A percentile compares a stretch with the other conserved stretches of the same genome.
These are phyloP conservation scores for Sclerospora graminicola DNA, from an alignment of 352 stramenopile species.

Conservation along the genomic window DNA sequence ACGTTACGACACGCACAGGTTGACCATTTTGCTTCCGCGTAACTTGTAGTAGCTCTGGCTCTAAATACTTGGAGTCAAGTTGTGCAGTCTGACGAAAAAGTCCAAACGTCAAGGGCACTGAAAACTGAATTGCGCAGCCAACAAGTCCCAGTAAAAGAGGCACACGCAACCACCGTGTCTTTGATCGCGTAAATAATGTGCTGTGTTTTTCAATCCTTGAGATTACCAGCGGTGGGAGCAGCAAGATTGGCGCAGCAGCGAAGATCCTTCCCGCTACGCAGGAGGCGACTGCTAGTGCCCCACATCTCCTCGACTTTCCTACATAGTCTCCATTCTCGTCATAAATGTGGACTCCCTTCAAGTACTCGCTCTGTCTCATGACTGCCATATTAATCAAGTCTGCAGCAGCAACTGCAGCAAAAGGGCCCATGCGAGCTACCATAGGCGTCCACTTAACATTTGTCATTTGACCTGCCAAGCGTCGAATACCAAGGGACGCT, in stretches of 20 bases:
- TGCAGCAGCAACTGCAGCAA: slow-evolving; percentile 69
- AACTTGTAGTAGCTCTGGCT: slow-evolving; percentile 40
- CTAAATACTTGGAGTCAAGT: slow-evolving; percentile 47
- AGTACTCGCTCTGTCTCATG: slow-evolving; percentile 81
- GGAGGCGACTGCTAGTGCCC: slow-evolving; percentile 58
- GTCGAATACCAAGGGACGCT: slow-evolving; percentile 60
- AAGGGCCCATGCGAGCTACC: slow-evolving; percentile 60
- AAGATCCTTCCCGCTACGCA: slow-evolving; percentile 73
- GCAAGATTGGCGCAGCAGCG: slow-evolving; percentile 68
- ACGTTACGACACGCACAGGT: slow-evolving; percentile 54
- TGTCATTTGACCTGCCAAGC: slow-evolving; percentile 34
- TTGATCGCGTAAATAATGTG: slow-evolving; percentile 17
- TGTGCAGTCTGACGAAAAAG: slow-evolving; percentile 79
- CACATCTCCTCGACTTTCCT: slow-evolving; percentile 65
- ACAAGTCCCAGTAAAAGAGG: slow-evolving; percentile 60
- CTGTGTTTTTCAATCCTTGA: slow-evolving; percentile 37
- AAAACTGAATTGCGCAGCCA: slow-evolving; percentile 72
- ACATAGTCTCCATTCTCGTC: slow-evolving; percentile 70
- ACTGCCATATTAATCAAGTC: slow-evolving; percentile 80
- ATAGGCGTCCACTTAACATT: slow-evolving; percentile 36
- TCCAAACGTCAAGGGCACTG: slow-evolving; percentile 76
- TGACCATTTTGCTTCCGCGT: slow-evolving; percentile 34
- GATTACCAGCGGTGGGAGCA: slow-evolving; percentile 60
- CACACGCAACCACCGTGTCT: slow-evolving; percentile 44
- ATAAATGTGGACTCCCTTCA: slow-evolving; percentile 71